Evolutionary conservation across 208 protist genomes (phyloP).

Genomic region (Entamoeba invadens): DNA sequence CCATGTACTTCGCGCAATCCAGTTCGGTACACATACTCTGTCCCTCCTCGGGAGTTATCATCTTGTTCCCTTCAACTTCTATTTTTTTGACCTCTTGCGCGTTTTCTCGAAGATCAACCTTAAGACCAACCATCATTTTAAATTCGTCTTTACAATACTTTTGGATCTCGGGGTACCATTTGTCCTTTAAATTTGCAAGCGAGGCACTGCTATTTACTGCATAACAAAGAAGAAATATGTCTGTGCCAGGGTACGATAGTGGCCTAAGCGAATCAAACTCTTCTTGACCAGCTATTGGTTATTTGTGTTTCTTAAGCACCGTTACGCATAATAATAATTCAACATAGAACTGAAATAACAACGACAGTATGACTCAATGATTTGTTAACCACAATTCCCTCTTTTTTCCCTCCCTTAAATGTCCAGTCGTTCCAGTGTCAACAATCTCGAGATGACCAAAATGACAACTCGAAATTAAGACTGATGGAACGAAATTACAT

Average conservation of each 20-base stretch:
- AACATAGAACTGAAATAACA: too few relatives aligned
- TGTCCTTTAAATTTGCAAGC: conserved; percentile 50
- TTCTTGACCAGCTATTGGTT: too few relatives aligned
- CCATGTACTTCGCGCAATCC: not conserved
- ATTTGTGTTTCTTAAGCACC: too few relatives aligned
- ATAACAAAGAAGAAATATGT: conserved; percentile 61
- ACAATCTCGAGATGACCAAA: too few relatives aligned
- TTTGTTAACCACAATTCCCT: not conserved
- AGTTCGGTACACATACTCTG: not conserved
- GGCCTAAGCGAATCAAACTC: conserved; percentile 47
- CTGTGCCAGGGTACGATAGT: conserved; percentile 40
- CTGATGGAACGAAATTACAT: too few relatives aligned
- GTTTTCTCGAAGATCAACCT: conserved; percentile 39
- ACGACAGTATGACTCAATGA: too few relatives aligned
- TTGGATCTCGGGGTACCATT: conserved; percentile 30
- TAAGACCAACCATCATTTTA: conserved; percentile 48
- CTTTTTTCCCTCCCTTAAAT: too few relatives aligned
- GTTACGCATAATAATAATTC: too few relatives aligned
- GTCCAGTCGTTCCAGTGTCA: too few relatives aligned
- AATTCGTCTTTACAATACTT: conserved; percentile 28
- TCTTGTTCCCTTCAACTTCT: not conserved
- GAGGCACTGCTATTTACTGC: conserved; percentile 42
- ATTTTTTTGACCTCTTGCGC: conserved; percentile 38
- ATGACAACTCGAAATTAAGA: too few relatives aligned
- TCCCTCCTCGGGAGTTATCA: not conserved